Evolutionary conservation across 495 filamentous ascomycete genomes (phyloP).

Genomic region (Penicillium subrubescens): DNA sequence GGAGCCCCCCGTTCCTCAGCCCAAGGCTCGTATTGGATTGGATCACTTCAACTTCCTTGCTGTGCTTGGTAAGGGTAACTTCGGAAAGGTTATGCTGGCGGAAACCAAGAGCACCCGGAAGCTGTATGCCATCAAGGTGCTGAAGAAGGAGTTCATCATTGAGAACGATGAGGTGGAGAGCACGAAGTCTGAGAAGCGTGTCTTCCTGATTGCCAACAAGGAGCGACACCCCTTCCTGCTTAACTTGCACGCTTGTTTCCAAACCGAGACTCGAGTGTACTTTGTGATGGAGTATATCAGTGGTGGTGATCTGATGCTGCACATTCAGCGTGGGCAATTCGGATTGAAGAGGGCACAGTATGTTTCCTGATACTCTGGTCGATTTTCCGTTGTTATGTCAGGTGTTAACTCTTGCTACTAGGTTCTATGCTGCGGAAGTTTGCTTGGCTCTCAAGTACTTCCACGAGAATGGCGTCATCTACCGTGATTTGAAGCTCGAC

Average conservation of each 20-base stretch:
- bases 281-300: constrained; percentile 99
- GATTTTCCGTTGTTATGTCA: not conserved
- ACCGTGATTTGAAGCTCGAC: constrained; percentile 98
- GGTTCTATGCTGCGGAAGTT: constrained; percentile 97
- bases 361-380: constrained; percentile 35
- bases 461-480: constrained; percentile 99
- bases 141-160: constrained; percentile 99
- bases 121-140: constrained; percentile 97
- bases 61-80: constrained; percentile 98
- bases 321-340: constrained; percentile 97
- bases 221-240: constrained; percentile 96
- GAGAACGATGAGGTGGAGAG: constrained; percentile 99
- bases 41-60: constrained; percentile 99
- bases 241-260: constrained; percentile 97
- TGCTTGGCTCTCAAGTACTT: constrained; percentile 98
- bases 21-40: constrained; percentile 81
- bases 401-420: constrained; percentile 35
- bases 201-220: constrained; percentile 96
- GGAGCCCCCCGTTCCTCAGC: constrained; percentile 59
- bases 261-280: constrained; percentile 97
- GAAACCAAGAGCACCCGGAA: constrained; percentile 92
- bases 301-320: constrained; percentile 97
- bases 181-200: constrained; percentile 94
- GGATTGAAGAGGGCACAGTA: constrained; percentile 94
- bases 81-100: constrained; percentile 99